phyloP scores from a whole-genome alignment of 2,329 filamentous ascomycete genomes.

The Aspergillus uvarum region DNA sequence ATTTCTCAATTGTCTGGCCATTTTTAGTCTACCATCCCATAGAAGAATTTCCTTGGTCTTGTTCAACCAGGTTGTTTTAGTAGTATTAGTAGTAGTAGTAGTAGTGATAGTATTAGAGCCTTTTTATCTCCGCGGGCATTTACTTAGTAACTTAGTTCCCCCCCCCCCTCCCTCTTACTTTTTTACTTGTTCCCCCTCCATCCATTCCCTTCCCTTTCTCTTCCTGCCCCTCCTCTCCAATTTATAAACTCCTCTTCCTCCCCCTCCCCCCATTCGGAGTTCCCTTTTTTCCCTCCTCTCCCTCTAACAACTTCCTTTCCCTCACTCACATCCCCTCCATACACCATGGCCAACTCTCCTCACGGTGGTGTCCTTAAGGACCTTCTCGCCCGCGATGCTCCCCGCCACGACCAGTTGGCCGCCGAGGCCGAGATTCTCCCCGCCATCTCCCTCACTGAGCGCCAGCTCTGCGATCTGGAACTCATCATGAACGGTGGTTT shows the following conservation, averaged over 20 bases:
- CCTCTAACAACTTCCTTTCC: slow-evolving; percentile 9
- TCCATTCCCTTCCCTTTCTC: slow-evolving; percentile 1
- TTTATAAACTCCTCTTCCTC: background rate
- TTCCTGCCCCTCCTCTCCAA: background rate
- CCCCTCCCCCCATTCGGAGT: slow-evolving; percentile 1
- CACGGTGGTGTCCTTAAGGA: slow-evolving; percentile 97
- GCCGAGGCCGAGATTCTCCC: slow-evolving; percentile 84
- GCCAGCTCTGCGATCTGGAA: slow-evolving; percentile 96
- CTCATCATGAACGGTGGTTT: slow-evolving; percentile 97
- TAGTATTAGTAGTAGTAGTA: background rate
- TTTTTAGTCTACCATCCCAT: slow-evolving; percentile 9
- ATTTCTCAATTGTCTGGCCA: background rate
- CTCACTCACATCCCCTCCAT: slow-evolving; percentile 6
- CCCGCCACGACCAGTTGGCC: slow-evolving; percentile 73
- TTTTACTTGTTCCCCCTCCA: background rate
- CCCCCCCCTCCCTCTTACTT: background rate
- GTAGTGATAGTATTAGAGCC: background rate
- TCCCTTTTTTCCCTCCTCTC: slow-evolving; percentile 3
- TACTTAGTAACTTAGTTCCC: background rate
- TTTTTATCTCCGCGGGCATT: slow-evolving; percentile 10
- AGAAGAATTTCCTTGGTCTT: background rate
- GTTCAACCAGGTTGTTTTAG: background rate
- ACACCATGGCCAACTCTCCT: slow-evolving; percentile 56
- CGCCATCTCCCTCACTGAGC: slow-evolving; percentile 80
- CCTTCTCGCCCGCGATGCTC: slow-evolving; percentile 87